phyloP scores from a whole-genome alignment of 495 filamentous ascomycete genomes.

The Tetracladium marchalianum region DNA sequence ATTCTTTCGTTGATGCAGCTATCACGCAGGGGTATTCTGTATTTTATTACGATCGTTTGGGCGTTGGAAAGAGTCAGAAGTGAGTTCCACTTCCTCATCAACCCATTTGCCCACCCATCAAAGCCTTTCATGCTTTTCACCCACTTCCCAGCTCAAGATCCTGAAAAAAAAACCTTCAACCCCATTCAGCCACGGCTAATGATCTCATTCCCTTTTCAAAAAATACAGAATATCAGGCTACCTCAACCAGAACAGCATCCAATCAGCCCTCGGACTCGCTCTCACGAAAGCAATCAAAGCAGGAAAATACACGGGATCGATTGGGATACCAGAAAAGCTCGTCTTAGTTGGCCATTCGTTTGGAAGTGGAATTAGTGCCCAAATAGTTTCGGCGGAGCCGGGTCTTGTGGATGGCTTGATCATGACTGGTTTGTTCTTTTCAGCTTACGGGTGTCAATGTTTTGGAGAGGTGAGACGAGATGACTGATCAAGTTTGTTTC shows the following conservation, averaged over 20 bases:
- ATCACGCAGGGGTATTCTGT: constrained; percentile 41
- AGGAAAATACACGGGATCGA: constrained; percentile 3
- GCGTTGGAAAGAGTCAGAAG: constrained; percentile 44
- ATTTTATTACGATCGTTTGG: constrained; percentile 47
- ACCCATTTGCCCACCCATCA: neutral
- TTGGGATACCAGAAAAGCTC: constrained; percentile 30
- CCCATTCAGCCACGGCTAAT: too few relatives aligned
- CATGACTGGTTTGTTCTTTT: constrained; percentile 1
- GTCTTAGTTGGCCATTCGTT: constrained; percentile 48
- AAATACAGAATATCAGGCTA: constrained; percentile 8
- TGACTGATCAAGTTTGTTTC: too few relatives aligned
- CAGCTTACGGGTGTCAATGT: too few relatives aligned
- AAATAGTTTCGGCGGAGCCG: constrained; percentile 14
- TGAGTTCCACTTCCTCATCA: too few relatives aligned
- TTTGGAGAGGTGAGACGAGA: too few relatives aligned
- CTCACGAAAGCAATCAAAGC: neutral
- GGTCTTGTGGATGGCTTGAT: constrained; percentile 2
- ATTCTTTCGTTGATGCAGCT: constrained; percentile 44
- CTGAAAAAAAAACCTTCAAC: too few relatives aligned
- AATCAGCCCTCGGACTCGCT: constrained; percentile 4
- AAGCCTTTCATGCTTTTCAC: neutral
- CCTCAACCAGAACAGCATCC: neutral
- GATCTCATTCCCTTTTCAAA: too few relatives aligned
- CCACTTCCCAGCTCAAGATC: too few relatives aligned
- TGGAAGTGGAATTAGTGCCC: constrained; percentile 31